Percentiles rank a stretch among this genome's conserved stretches.
phyloP scores from a whole-genome alignment of 352 stramenopile genomes.

The Phytophthora fragariae region DNA sequence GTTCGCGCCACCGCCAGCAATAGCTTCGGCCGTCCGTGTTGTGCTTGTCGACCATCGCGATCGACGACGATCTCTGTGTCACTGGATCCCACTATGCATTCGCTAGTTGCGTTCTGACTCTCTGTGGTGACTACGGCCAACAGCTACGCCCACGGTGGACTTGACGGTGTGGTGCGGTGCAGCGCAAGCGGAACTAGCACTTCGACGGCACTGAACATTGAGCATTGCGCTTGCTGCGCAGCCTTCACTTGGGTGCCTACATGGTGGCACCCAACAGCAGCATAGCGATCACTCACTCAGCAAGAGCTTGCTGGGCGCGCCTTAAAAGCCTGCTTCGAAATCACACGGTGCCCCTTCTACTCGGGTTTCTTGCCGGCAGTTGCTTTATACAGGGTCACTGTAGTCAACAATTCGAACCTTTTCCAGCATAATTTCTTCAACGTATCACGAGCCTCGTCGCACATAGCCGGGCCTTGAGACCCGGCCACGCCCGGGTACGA shows the following conservation, averaged over 20 bases:
- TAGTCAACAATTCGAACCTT: slow-evolving; percentile 35
- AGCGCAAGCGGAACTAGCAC: too few species aligned
- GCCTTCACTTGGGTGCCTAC: neutral
- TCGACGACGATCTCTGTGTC: slow-evolving; percentile 34
- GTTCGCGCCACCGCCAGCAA: neutral
- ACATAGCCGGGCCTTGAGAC: too few species aligned
- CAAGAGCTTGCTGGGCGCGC: slow-evolving; percentile 15
- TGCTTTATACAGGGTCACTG: slow-evolving; percentile 20
- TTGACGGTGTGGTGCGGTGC: too few species aligned
- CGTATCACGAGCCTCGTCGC: slow-evolving; percentile 21
- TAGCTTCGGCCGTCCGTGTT: slow-evolving; percentile 6
- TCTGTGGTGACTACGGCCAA: slow-evolving; percentile 20
- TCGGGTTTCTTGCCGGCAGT: neutral
- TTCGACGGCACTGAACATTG: neutral
- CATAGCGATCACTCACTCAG: slow-evolving; percentile 16
- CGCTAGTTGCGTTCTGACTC: slow-evolving; percentile 41
- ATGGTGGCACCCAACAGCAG: neutral
- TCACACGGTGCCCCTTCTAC: slow-evolving; percentile 29
- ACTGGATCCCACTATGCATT: slow-evolving; percentile 39
- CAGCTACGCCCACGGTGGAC: slow-evolving; percentile 6
- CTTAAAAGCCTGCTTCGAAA: slow-evolving; percentile 37
- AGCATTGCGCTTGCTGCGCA: neutral
- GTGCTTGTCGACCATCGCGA: slow-evolving; percentile 23
- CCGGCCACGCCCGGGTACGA: slow-evolving; percentile 28
- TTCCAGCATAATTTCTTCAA: slow-evolving; percentile 36